A percentile compares a stretch with the other conserved stretches of the same genome.
These are phyloP conservation scores for Backusella sp. DNA, from an alignment of 192 early-diverging fungal species.

Conservation along the genomic window DNA sequence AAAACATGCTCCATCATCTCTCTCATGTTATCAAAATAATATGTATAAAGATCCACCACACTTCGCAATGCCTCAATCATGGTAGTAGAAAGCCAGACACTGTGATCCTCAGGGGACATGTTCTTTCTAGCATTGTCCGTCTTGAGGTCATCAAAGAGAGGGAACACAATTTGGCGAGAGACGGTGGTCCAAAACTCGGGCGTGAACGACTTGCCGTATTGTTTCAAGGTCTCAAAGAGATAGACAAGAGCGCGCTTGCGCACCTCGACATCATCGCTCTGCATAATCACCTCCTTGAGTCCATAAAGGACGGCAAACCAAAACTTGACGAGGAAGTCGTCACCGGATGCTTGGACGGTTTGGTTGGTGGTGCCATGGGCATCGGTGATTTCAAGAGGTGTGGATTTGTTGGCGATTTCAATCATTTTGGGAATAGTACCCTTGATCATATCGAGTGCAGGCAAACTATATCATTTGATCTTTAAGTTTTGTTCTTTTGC, in stretches of 20 bases:
- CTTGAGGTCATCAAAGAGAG: constrained; percentile 86
- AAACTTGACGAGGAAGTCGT: constrained; percentile 63
- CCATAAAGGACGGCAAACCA: constrained; percentile 92
- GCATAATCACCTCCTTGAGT: constrained; percentile 88
- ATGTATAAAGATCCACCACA: constrained; percentile 82
- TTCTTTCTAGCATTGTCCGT: constrained; percentile 53
- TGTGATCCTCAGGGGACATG: constrained; percentile 81
- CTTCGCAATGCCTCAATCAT: constrained; percentile 89
- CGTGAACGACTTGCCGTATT: constrained; percentile 72
- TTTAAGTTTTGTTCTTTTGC: background rate
- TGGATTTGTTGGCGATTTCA: constrained; percentile 25
- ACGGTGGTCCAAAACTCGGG: constrained; percentile 80
- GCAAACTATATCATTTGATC: constrained; percentile 26
- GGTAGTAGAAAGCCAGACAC: constrained; percentile 92
- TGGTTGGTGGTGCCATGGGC: constrained; percentile 17
- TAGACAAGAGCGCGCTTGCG: constrained; percentile 80
- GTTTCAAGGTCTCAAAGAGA: constrained; percentile 83
- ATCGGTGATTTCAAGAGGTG: constrained; percentile 30
- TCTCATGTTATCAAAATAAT: constrained; percentile 68
- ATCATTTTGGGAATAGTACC: constrained; percentile 36
- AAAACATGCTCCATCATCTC: constrained; percentile 79
- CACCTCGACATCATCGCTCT: constrained; percentile 88
- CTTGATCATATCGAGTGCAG: constrained; percentile 42
- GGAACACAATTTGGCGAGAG: constrained; percentile 81
- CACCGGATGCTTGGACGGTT: constrained; percentile 35